Percentiles rank a stretch among this genome's conserved stretches.
phyloP scores from a whole-genome alignment of 2,329 filamentous ascomycete species.

The Ceratocystis variospora region DNA sequence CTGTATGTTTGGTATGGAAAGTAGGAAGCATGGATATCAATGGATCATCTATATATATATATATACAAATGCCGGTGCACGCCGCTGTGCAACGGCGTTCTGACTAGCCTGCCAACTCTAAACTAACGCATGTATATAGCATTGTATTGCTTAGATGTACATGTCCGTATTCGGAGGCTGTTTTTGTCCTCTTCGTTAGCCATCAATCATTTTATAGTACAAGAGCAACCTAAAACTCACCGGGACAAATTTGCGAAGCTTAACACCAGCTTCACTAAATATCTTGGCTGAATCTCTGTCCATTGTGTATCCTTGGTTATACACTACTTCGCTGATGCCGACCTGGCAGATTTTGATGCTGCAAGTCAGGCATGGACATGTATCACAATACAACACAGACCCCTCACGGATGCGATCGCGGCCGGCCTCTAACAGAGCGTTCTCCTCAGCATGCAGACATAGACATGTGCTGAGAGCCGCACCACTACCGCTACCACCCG shows the following conservation, averaged over 20 bases:
- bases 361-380: slow-evolving; percentile 92
- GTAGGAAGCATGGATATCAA: too few relatives aligned
- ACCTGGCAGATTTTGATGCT: slow-evolving; percentile 98
- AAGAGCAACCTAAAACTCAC: slow-evolving; percentile 36
- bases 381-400: slow-evolving; percentile 82
- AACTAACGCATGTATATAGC: not conserved
- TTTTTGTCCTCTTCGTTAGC: not conserved
- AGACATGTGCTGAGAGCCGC: slow-evolving; percentile 71
- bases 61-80: not conserved
- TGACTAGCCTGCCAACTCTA: not conserved
- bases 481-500: slow-evolving; percentile 48
- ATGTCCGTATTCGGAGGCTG: slow-evolving; percentile 52
- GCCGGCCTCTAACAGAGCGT: slow-evolving; percentile 86
- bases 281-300: slow-evolving; percentile 71
- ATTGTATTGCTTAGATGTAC: slow-evolving; percentile 38
- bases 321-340: slow-evolving; percentile 90
- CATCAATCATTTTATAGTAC: not conserved
- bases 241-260: slow-evolving; percentile 73
- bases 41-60: not conserved
- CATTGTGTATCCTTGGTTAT: slow-evolving; percentile 89
- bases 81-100: not conserved
- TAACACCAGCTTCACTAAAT: slow-evolving; percentile 70
- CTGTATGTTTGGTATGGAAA: slow-evolving; percentile 6
- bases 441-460: slow-evolving; percentile 97
- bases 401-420: slow-evolving; percentile 75